Conservation (phyloP, 257 asterid species). For the Solanum sparsipilum region DNA sequence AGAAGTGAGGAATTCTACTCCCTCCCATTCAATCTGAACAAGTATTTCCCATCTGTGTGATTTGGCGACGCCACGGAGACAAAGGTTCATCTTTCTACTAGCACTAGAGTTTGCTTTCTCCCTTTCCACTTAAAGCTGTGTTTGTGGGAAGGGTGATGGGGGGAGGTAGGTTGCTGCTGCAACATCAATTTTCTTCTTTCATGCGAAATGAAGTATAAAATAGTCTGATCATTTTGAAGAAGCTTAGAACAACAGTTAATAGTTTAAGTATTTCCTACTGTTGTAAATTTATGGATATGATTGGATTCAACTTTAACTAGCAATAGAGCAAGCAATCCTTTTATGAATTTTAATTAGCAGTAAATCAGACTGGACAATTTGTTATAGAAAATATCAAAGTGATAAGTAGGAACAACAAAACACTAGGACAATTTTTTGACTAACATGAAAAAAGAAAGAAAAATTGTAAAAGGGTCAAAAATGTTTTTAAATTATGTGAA, state of each 20-base stretch:
- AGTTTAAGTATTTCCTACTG: not conserved
- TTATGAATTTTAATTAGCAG: constrained; percentile 8
- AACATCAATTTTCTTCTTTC: constrained; percentile 30
- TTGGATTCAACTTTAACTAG: not conserved
- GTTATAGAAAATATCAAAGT: not conserved
- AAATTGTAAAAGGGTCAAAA: too few species aligned
- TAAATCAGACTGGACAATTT: not conserved
- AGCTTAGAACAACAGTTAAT: constrained; percentile 7
- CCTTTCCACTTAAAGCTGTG: constrained; percentile 10
- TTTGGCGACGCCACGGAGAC: not conserved
- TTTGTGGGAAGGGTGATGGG: not conserved
- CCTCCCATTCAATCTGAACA: constrained; percentile 86
- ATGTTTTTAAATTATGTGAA: not conserved
- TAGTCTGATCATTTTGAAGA: constrained; percentile 25
- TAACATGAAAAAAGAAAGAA: not conserved
- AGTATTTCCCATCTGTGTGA: constrained; percentile 87
- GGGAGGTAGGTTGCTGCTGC: constrained; percentile 5
- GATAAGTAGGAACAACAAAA: not conserved
- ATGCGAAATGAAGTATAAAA: constrained; percentile 23
- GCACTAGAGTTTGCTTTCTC: constrained; percentile 8
- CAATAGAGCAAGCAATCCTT: constrained; percentile 2
- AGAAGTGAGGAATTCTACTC: constrained; percentile 92
- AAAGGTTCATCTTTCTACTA: constrained; percentile 3
- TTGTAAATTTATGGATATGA: constrained; percentile 8
- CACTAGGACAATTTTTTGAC: not conserved